Percentiles rank a stretch among this genome's conserved stretches.
Evolutionary conservation across 192 early-diverging fungal genomes (phyloP).

Genomic region (Coemansia sp.): DNA sequence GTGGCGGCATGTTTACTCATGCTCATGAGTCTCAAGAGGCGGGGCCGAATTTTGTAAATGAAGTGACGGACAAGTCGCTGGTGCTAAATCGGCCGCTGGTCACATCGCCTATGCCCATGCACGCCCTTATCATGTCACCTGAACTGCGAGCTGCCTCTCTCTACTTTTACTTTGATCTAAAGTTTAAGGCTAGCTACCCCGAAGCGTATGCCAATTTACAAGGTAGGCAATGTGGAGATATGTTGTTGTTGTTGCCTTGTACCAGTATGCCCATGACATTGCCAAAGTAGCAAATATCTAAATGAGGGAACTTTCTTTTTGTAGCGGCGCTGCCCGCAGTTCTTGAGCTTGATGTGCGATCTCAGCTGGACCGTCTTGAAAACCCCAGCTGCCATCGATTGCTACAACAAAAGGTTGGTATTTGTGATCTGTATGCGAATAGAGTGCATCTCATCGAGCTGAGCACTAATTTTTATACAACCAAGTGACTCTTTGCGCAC

Average conservation of each 20-base stretch:
- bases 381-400: conserved; percentile 42
- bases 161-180: conserved; percentile 22
- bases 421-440: background rate
- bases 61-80: background rate
- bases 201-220: background rate
- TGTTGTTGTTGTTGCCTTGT: background rate
- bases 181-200: conserved; percentile 22
- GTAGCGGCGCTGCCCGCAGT: background rate
- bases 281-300: background rate
- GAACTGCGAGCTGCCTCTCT: conserved; percentile 24
- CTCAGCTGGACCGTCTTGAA: background rate
- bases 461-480: background rate
- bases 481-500: background rate
- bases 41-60: background rate
- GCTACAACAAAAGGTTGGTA: conserved; percentile 25
- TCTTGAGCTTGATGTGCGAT: background rate
- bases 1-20: conserved; percentile 31
- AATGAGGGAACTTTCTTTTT: background rate
- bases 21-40: conserved; percentile 12
- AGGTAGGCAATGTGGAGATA: background rate
- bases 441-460: background rate
- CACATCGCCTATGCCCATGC: conserved; percentile 37
- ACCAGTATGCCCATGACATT: background rate
- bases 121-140: conserved; percentile 20
- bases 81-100: conserved; percentile 24